A percentile compares a stretch with the other conserved stretches of the same genome.
Conservation (phyloP, 768 basidiomycete species). For the Coprinellus aureogranulatus region DNA sequence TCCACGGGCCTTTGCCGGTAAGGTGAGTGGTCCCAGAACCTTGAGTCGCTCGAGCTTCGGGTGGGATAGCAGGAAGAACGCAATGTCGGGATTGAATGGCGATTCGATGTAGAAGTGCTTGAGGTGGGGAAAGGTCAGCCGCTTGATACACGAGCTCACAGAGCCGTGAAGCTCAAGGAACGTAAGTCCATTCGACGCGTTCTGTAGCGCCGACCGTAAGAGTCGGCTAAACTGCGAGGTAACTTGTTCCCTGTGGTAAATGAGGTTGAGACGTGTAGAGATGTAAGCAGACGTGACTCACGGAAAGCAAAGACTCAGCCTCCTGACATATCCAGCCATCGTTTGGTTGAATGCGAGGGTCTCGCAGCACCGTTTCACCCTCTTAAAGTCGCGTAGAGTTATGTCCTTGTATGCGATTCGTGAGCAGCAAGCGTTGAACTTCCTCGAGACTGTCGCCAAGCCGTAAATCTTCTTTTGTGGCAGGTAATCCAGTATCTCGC, state of each 20-base stretch:
- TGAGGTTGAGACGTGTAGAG: no score
- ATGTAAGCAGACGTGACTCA: no score
- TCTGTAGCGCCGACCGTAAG: background rate
- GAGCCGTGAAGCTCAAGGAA: background rate
- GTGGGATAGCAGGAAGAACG: background rate
- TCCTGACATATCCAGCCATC: background rate
- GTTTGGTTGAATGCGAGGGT: background rate
- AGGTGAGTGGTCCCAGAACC: background rate
- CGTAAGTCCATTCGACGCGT: background rate
- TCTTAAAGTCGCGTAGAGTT: background rate
- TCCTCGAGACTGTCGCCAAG: background rate
- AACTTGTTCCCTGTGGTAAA: background rate
- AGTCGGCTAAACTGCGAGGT: slow-evolving; percentile 1
- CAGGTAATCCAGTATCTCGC: slow-evolving; percentile 1
- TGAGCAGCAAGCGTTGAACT: background rate
- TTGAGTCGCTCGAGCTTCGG: background rate
- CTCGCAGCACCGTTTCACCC: slow-evolving; percentile 1
- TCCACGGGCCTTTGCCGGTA: background rate
- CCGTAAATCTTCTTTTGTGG: background rate
- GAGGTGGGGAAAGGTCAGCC: background rate
- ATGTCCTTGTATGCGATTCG: background rate
- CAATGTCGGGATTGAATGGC: background rate
- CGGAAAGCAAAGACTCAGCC: background rate
- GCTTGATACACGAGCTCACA: background rate
- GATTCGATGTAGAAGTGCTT: background rate